These are phyloP conservation scores for Gossypium gossypioides DNA, from an alignment of 441 rosid genomes.

Conservation along the genomic window DNA sequence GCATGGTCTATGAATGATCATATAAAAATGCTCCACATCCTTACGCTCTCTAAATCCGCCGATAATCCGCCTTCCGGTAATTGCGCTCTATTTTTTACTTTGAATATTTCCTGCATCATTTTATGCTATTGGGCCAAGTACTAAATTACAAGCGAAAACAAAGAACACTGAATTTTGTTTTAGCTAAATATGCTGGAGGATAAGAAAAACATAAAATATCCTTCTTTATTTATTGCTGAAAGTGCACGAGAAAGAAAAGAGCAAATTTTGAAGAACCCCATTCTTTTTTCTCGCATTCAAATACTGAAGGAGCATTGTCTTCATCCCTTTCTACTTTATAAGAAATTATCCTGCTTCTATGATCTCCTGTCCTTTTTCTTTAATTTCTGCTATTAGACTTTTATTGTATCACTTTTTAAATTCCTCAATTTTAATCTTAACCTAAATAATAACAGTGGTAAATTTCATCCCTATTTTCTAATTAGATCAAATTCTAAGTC, in stretches of 20 bases:
- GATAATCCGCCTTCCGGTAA: not conserved
- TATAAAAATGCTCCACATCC: not conserved
- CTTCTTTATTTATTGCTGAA: not conserved
- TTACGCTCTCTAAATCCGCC: not conserved
- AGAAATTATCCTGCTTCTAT: not conserved
- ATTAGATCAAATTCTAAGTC: no score
- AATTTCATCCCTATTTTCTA: no score
- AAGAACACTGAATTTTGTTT: no score
- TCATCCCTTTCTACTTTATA: not conserved
- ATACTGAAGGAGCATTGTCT: not conserved
- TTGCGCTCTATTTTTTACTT: not conserved
- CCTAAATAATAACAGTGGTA: no score
- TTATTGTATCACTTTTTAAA: not conserved
- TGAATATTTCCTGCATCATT: not conserved
- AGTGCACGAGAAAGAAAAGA: not conserved
- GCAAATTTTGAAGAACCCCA: not conserved
- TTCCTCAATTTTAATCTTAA: no score
- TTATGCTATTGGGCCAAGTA: not conserved
- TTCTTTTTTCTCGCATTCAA: not conserved
- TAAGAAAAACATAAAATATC: not conserved
- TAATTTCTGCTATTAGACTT: not conserved
- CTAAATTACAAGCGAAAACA: no score
- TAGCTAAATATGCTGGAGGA: not conserved
- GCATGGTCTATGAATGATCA: not conserved
- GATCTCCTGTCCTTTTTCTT: not conserved